Conservation (phyloP, 805 yeast genomes). For the Diddensiella santjacobensis region DNA sequence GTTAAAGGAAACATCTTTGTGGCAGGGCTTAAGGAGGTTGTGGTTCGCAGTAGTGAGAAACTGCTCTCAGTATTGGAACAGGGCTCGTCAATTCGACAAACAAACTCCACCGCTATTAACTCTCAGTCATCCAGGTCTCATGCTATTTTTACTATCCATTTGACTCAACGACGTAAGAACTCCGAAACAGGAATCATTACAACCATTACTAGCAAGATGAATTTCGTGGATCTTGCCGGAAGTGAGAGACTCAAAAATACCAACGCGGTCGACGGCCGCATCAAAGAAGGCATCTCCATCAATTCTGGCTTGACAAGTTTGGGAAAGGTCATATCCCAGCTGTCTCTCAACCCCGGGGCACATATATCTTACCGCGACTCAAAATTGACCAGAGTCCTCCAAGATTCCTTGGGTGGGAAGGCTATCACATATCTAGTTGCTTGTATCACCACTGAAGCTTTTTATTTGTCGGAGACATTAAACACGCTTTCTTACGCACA, state of each 20-base stretch:
- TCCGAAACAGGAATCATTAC: conserved; percentile 23
- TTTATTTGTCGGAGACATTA: conserved; percentile 23
- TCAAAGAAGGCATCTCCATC: conserved; percentile 62
- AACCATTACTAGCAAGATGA: conserved; percentile 49
- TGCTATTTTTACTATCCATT: conserved; percentile 58
- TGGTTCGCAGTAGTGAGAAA: conserved; percentile 41
- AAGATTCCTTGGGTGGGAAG: conserved; percentile 82
- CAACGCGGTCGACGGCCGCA: conserved; percentile 42
- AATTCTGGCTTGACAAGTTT: conserved; percentile 63
- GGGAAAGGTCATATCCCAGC: conserved; percentile 51
- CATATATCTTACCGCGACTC: conserved; percentile 61
- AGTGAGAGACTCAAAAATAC: conserved; percentile 57
- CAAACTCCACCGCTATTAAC: conserved; percentile 65
- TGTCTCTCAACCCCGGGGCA: conserved; percentile 30
- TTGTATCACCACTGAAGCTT: conserved; percentile 48
- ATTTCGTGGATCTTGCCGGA: conserved; percentile 69
- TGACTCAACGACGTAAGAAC: conserved; percentile 47
- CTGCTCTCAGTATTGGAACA: conserved; percentile 40
- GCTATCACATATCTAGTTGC: conserved; percentile 88
- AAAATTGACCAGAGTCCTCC: conserved; percentile 64
- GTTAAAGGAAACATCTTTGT: conserved; percentile 55
- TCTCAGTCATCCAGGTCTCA: conserved; percentile 69
- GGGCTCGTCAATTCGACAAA: conserved; percentile 54
- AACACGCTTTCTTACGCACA: conserved; percentile 26
- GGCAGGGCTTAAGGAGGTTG: conserved; percentile 49